These are phyloP conservation scores for Quercus lobata DNA, from an alignment of 331 rosid genomes.

Conservation along the genomic window DNA sequence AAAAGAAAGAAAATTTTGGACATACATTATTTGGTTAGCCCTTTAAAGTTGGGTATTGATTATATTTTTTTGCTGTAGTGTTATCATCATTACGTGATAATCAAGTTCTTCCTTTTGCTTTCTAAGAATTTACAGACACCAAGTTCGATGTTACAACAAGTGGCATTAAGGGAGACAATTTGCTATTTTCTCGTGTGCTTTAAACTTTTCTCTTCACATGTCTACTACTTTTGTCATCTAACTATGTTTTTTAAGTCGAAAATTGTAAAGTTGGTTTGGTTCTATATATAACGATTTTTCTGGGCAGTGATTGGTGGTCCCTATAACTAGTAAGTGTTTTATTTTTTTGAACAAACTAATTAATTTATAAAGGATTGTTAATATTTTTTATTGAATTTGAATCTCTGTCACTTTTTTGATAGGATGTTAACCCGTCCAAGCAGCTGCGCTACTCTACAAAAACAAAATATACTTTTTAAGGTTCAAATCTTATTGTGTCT, in stretches of 20 bases:
- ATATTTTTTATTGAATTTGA: neutral
- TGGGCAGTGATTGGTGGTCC: neutral
- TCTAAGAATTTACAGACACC: neutral
- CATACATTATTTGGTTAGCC: neutral
- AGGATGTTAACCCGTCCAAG: neutral
- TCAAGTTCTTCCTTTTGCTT: neutral
- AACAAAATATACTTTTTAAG: too few relatives aligned
- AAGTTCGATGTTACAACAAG: conserved; percentile 12
- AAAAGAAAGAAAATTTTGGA: conserved; percentile 2
- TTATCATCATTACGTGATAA: conserved; percentile 19
- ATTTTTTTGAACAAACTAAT: neutral
- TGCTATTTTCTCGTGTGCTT: conserved; percentile 23
- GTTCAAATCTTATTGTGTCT: too few relatives aligned
- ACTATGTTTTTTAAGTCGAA: neutral
- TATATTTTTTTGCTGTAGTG: conserved; percentile 7
- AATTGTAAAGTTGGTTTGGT: neutral
- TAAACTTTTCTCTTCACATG: conserved; percentile 26
- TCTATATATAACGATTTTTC: neutral
- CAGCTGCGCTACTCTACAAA: too few relatives aligned
- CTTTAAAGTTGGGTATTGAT: conserved; percentile 12
- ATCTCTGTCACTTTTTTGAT: too few relatives aligned
- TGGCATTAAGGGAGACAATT: conserved; percentile 15
- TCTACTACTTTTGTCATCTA: neutral
- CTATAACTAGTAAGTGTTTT: neutral
- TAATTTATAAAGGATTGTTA: neutral